Percentiles rank a stretch among this genome's conserved stretches.
Evolutionary conservation across 1,139 yeast genomes (phyloP).

Genomic region (Yamadazyma jaroonii): DNA sequence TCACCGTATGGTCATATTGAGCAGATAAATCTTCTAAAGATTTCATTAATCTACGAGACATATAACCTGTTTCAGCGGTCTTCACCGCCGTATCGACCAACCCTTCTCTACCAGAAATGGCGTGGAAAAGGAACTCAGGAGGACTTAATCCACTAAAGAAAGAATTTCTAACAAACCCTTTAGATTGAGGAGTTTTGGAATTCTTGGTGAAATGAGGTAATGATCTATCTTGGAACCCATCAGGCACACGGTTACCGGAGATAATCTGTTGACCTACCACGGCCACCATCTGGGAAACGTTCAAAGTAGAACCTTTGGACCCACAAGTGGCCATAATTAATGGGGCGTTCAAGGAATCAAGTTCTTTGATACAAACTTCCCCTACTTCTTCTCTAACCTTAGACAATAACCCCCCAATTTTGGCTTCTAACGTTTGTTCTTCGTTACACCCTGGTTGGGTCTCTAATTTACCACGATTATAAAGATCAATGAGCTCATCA

Average conservation of each 20-base stretch:
- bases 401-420: slow-evolving; percentile 92
- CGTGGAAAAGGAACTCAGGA: slow-evolving; percentile 96
- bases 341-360: slow-evolving; percentile 91
- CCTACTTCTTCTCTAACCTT: slow-evolving; percentile 99
- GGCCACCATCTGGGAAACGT: slow-evolving; percentile 99
- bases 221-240: slow-evolving; percentile 98
- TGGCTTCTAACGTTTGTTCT: slow-evolving; percentile 96
- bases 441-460: slow-evolving; percentile 99
- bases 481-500: slow-evolving; percentile 82
- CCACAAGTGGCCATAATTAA: slow-evolving; percentile 99
- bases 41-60: slow-evolving; percentile 98
- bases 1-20: slow-evolving; percentile 89
- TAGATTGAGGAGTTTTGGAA: slow-evolving; percentile 95
- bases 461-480: slow-evolving; percentile 84
- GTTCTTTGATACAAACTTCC: slow-evolving; percentile 90
- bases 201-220: slow-evolving; percentile 95
- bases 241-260: slow-evolving; percentile 98
- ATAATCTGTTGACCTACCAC: slow-evolving; percentile 99
- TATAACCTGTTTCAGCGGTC: slow-evolving; percentile 98
- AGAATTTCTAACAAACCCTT: slow-evolving; percentile 96
- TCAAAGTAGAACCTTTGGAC: slow-evolving; percentile 95
- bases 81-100: slow-evolving; percentile 98
- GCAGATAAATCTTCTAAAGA: slow-evolving; percentile 94
- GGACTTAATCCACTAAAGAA: slow-evolving; percentile 93
- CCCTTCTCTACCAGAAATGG: slow-evolving; percentile 99